Conservation (phyloP, 2,329 filamentous ascomycete species). For the Pseudocercospora cruenta region DNA sequence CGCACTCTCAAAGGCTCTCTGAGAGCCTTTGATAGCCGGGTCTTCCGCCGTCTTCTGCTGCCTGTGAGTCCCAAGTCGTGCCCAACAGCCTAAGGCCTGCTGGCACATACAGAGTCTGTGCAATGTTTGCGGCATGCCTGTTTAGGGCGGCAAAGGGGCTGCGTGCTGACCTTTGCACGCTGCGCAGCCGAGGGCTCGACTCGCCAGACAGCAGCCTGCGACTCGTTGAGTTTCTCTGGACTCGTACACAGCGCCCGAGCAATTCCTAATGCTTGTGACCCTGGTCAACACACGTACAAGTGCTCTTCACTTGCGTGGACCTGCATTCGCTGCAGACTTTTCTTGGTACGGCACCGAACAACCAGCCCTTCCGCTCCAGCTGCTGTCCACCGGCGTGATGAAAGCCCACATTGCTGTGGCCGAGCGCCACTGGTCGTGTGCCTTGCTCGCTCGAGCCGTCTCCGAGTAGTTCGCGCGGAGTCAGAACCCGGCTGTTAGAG, state of each 20-base stretch:
- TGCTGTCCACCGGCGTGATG: neutral
- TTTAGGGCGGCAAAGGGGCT: slow-evolving; percentile 1
- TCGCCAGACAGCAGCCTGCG: slow-evolving; percentile 6
- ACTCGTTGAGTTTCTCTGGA: neutral
- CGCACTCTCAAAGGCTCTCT: neutral
- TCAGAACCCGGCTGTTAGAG: neutral
- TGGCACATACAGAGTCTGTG: neutral
- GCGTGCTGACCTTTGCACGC: slow-evolving; percentile 3
- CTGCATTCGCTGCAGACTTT: neutral
- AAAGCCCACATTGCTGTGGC: neutral
- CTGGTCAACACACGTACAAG: neutral
- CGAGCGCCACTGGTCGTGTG: slow-evolving; percentile 4
- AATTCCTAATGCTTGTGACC: neutral
- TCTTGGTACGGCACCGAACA: neutral
- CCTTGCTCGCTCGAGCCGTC: slow-evolving; percentile 9
- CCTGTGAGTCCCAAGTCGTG: neutral
- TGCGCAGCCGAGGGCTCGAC: neutral
- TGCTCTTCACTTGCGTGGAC: slow-evolving; percentile 4
- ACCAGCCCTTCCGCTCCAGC: neutral
- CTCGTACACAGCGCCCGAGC: slow-evolving; percentile 5
- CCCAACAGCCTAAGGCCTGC: neutral
- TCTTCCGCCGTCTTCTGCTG: slow-evolving; percentile 5
- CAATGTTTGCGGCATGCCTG: slow-evolving; percentile 5
- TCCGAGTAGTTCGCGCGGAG: slow-evolving; percentile 10
- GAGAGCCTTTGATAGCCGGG: no score